These are phyloP conservation scores for Microcera coccophila DNA, from an alignment of 2,329 filamentous ascomycete genomes.

Conservation along the genomic window DNA sequence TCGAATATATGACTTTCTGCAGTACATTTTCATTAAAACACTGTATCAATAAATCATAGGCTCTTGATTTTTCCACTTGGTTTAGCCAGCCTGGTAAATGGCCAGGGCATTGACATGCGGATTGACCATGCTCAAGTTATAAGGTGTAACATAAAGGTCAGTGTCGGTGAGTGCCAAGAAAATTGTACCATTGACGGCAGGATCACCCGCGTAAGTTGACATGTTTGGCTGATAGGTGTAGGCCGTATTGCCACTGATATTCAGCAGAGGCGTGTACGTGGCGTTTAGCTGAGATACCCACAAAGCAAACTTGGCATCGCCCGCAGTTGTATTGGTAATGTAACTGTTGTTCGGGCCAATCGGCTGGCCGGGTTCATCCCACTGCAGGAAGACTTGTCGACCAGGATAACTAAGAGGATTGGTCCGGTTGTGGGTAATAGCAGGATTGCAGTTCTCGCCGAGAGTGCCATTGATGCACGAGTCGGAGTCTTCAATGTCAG, in stretches of 20 bases:
- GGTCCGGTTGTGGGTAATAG: constrained; percentile 64
- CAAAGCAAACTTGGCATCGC: constrained; percentile 60
- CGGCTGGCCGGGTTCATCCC: constrained; percentile 65
- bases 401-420: constrained; percentile 72
- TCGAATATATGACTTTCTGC: no score
- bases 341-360: constrained; percentile 83
- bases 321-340: constrained; percentile 59
- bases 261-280: constrained; percentile 62
- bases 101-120: constrained; percentile 71
- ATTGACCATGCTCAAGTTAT: constrained; percentile 71
- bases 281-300: constrained; percentile 77
- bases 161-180: constrained; percentile 72
- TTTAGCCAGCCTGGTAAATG: constrained; percentile 73
- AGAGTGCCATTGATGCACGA: constrained; percentile 56
- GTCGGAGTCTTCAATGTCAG: constrained; percentile 41
- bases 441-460: constrained; percentile 57
- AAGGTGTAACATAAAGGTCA: constrained; percentile 67
- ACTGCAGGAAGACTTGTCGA: constrained; percentile 64
- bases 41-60: constrained; percentile 21
- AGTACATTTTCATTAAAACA: no score
- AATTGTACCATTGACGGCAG: constrained; percentile 71
- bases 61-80: constrained; percentile 8
- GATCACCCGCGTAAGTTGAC: constrained; percentile 63
- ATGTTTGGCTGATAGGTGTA: constrained; percentile 70
- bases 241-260: constrained; percentile 52